Percentiles rank a stretch among this genome's conserved stretches.
Evolutionary conservation across 2,329 filamentous ascomycete genomes (phyloP).

Genomic region (Ophiostoma angusticollis): DNA sequence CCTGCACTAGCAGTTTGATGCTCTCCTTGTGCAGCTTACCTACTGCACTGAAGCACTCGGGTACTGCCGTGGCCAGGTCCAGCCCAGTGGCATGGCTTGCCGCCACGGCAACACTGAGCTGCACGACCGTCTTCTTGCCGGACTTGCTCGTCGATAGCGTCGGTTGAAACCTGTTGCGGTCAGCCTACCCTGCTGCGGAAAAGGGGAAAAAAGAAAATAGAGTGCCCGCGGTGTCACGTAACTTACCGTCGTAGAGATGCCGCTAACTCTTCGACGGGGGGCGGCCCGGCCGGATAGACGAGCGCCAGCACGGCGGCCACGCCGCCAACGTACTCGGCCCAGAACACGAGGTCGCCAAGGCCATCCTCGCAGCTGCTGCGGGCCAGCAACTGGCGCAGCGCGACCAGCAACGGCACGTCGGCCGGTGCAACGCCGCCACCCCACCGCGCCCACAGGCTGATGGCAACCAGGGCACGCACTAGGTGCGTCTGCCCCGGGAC

Average conservation of each 20-base stretch:
- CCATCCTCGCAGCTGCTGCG: conserved; percentile 12
- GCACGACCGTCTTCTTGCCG: conserved; percentile 22
- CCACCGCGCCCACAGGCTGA: conserved; percentile 64
- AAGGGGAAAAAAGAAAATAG: neutral
- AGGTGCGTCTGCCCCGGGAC: conserved; percentile 64
- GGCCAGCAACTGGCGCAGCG: conserved; percentile 31
- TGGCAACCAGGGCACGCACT: conserved; percentile 55
- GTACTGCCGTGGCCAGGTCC: conserved; percentile 5
- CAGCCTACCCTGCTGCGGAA: neutral
- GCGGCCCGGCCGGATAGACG: conserved; percentile 30
- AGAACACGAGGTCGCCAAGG: conserved; percentile 28
- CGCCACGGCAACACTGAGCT: conserved; percentile 4
- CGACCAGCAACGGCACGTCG: conserved; percentile 31
- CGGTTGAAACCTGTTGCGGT: conserved; percentile 2
- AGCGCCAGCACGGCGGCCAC: conserved; percentile 31
- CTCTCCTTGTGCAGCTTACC: conserved; percentile 13
- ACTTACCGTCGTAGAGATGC: conserved; percentile 30
- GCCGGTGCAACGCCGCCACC: conserved; percentile 43
- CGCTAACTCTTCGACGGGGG: conserved; percentile 21
- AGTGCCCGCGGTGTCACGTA: no score
- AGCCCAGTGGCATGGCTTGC: conserved; percentile 4
- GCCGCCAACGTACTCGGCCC: conserved; percentile 40
- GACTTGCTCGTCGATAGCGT: conserved; percentile 9
- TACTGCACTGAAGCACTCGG: conserved; percentile 7
- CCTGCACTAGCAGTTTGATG: conserved; percentile 8